Evolutionary conservation across 2,329 filamentous ascomycete species (phyloP).

Genomic region (Aspergillus novofumigatus): DNA sequence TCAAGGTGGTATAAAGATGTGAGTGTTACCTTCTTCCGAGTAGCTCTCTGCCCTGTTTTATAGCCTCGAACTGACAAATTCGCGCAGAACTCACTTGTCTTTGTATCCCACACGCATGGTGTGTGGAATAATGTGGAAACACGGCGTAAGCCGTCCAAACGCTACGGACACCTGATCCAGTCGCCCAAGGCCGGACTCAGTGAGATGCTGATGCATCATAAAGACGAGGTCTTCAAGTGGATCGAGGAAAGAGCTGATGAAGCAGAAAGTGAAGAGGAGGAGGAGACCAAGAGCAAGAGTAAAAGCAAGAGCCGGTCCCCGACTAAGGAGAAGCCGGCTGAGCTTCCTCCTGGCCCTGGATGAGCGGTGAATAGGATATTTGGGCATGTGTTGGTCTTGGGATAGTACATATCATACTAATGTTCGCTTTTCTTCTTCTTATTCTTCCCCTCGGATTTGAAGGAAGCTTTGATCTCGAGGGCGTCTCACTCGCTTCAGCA

Average conservation of each 20-base stretch:
- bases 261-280: constrained; percentile 23
- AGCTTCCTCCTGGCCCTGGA: constrained; percentile 1
- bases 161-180: constrained; percentile 52
- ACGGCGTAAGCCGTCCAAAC: constrained; percentile 51
- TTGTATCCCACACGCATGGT: constrained; percentile 68
- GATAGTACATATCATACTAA: not conserved
- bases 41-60: not conserved
- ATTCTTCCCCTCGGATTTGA: not conserved
- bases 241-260: constrained; percentile 39
- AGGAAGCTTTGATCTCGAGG: not conserved
- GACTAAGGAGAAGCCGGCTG: constrained; percentile 8
- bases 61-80: constrained; percentile 2
- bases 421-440: constrained; percentile 1
- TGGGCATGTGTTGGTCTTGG: not conserved
- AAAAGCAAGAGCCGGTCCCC: constrained; percentile 12
- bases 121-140: constrained; percentile 67
- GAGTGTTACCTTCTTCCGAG: constrained; percentile 17
- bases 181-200: constrained; percentile 46
- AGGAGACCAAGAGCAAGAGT: constrained; percentile 14
- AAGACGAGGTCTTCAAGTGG: constrained; percentile 46
- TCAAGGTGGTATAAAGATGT: constrained; percentile 76
- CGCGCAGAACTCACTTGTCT: constrained; percentile 67
- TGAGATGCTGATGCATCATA: constrained; percentile 55
- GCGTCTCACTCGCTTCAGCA: not conserved
- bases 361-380: constrained; percentile 1